Evolutionary conservation across 345 rosid genomes (phyloP), one percentile per base, ranked within the genome.

Genomic region (Eucalyptus polyanthemos): DNA sequence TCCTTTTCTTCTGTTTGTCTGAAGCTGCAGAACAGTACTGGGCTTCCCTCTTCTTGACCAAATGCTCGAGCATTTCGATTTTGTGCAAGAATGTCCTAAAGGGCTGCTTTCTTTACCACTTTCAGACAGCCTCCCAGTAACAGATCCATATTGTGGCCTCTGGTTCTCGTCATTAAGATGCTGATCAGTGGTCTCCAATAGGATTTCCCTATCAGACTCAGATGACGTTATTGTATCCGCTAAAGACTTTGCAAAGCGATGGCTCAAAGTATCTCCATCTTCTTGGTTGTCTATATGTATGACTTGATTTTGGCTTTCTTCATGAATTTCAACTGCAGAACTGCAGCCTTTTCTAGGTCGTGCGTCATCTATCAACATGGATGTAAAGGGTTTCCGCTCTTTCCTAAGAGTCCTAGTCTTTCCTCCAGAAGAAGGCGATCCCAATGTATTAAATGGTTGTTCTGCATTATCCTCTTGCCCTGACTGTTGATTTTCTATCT

Each of bases 31-130:
- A 81, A 91, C 90, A 88, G 93, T 89, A 89, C 91, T 93, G 91
- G 92, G 93, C 93, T 96, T 96, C 80, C 97, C 97, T 92, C 97
- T 95, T 92, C 97, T 93, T 88, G 98, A 95, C 98, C 97, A 95
- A 90, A 96, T 93, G 91, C 93, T 93, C 31, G 87, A 49, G 27
- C 88, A 72, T 89, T 90, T 92, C 16, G 91, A 86, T 91, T 87
- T 92, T 90, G 90, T 90, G 90, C 90, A 92, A 50, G 91, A 90
- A 49, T 56, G 92, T 87, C 67, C 21, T 60, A 88, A 72, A 80
- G 93, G 91, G 89, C 92, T 86, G 49, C 88, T 90, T 42, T 89
- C 89, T 88, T 92, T 94, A 76, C 93, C 95, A 56, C 86, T 88
- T 86, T 90, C 93, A 88, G 90, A 86, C 87, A 90, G 54, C 86